Conservation (phyloP, 352 stramenopile genomes). For the Blastocystis sp. region DNA sequence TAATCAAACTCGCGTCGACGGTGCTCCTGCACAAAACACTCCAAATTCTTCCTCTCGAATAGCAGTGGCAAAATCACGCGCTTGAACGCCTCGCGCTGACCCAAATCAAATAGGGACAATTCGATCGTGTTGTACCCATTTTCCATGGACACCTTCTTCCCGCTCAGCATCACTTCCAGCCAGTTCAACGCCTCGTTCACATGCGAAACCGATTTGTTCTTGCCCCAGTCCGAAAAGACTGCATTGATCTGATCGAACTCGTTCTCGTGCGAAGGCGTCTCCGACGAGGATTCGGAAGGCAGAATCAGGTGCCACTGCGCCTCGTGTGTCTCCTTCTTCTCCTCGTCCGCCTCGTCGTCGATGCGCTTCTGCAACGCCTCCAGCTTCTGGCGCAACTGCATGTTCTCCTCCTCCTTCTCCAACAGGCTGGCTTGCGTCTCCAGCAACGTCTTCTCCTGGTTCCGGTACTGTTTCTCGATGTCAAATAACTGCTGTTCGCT, state of each 20-base stretch:
- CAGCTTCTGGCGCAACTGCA: background rate
- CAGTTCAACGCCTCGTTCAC: slow-evolving; percentile 39
- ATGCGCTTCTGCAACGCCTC: background rate
- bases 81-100: slow-evolving; percentile 32
- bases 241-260: slow-evolving; percentile 2
- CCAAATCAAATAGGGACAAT: slow-evolving; percentile 41
- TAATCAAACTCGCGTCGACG: slow-evolving; percentile 29
- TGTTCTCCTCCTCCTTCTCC: background rate
- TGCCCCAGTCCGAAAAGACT: background rate
- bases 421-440: background rate
- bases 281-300: no score
- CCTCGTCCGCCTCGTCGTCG: slow-evolving; percentile 1
- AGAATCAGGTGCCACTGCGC: slow-evolving; percentile 30
- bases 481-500: slow-evolving; percentile 43
- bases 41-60: slow-evolving; percentile 43
- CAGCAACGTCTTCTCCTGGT: slow-evolving; percentile 24
- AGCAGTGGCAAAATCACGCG: slow-evolving; percentile 10
- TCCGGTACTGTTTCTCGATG: slow-evolving; percentile 22
- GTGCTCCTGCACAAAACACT: slow-evolving; percentile 69
- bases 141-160: slow-evolving; percentile 50
- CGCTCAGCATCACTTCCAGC: slow-evolving; percentile 38
- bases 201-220: slow-evolving; percentile 9
- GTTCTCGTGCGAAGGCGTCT: background rate
- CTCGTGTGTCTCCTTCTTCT: background rate
- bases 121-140: slow-evolving; percentile 58